These are phyloP conservation scores for Zymoseptoria pseudotritici DNA, from an alignment of 2,329 filamentous ascomycete genomes.

Conservation along the genomic window DNA sequence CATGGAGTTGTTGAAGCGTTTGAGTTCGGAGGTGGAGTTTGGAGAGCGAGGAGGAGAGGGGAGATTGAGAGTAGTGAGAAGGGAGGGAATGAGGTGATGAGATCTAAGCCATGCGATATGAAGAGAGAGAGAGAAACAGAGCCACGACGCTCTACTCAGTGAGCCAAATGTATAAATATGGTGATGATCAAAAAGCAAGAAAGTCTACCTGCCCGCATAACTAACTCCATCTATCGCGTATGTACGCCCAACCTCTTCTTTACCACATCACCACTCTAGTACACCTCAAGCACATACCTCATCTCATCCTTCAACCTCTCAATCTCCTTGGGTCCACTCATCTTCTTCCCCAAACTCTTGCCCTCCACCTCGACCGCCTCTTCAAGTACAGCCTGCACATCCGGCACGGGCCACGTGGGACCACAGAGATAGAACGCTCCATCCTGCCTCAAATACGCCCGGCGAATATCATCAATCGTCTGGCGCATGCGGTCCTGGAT, in stretches of 20 bases:
- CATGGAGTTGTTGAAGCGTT: neutral
- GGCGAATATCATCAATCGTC: constrained; percentile 70
- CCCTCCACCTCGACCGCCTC: constrained; percentile 80
- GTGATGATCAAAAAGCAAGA: too few species aligned
- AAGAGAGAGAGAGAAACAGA: too few species aligned
- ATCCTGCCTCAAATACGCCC: constrained; percentile 79
- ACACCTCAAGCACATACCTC: constrained; percentile 93
- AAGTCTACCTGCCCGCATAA: too few species aligned
- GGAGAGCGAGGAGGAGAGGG: neutral
- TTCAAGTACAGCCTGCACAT: constrained; percentile 88
- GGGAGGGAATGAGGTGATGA: neutral
- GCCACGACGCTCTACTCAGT: too few species aligned
- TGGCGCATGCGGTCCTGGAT: constrained; percentile 98
- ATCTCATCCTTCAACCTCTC: constrained; percentile 93
- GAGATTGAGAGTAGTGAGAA: neutral
- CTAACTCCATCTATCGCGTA: neutral
- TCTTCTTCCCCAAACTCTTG: constrained; percentile 41
- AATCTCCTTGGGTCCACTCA: constrained; percentile 61
- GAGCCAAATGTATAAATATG: too few species aligned
- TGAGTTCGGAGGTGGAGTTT: too few species aligned
- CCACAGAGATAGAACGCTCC: constrained; percentile 96
- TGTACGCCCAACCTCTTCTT: constrained; percentile 9
- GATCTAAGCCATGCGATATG: too few species aligned
- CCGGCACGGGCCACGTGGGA: constrained; percentile 95
- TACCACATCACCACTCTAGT: constrained; percentile 43